Evolutionary conservation across 768 basidiomycete species (phyloP).

Genomic region (Suillus decipiens): DNA sequence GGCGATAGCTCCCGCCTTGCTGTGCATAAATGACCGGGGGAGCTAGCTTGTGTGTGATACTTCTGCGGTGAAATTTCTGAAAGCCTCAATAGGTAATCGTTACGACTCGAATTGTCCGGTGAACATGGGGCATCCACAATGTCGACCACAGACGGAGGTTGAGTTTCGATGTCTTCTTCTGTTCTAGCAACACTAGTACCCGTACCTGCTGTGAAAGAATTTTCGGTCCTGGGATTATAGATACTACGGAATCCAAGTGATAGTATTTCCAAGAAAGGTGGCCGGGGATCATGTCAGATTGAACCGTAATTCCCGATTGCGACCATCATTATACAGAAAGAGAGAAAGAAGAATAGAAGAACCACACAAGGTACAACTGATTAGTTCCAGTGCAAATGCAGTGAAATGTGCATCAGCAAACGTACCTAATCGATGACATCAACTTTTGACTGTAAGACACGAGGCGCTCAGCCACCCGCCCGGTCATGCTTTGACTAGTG

Average conservation of each 20-base stretch:
- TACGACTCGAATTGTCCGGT: neutral
- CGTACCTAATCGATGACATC: slow-evolving; percentile 47
- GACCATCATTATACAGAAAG: slow-evolving; percentile 16
- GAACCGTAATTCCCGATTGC: slow-evolving; percentile 18
- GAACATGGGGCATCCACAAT: neutral
- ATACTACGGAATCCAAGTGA: slow-evolving; percentile 27
- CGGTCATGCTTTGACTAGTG: slow-evolving; percentile 21
- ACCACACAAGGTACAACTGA: slow-evolving; percentile 27
- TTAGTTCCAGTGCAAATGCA: slow-evolving; percentile 24
- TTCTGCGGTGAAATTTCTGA: slow-evolving; percentile 53
- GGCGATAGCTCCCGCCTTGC: slow-evolving; percentile 34
- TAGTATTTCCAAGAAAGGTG: slow-evolving; percentile 24
- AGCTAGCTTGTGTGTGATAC: slow-evolving; percentile 15
- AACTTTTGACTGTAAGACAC: slow-evolving; percentile 51
- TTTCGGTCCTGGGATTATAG: slow-evolving; percentile 25
- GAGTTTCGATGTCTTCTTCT: slow-evolving; percentile 15
- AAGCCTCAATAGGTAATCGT: slow-evolving; percentile 38
- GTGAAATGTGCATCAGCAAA: slow-evolving; percentile 27
- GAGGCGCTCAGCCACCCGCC: slow-evolving; percentile 48
- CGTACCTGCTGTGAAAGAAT: slow-evolving; percentile 16
- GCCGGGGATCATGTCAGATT: slow-evolving; percentile 16
- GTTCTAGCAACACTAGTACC: slow-evolving; percentile 13
- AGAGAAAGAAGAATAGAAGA: slow-evolving; percentile 17
- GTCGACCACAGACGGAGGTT: slow-evolving; percentile 3
- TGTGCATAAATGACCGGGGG: slow-evolving; percentile 18